Evolutionary conservation across 2,329 filamentous ascomycete genomes (phyloP).

Genomic region (Pestalotiopsis sp.): DNA sequence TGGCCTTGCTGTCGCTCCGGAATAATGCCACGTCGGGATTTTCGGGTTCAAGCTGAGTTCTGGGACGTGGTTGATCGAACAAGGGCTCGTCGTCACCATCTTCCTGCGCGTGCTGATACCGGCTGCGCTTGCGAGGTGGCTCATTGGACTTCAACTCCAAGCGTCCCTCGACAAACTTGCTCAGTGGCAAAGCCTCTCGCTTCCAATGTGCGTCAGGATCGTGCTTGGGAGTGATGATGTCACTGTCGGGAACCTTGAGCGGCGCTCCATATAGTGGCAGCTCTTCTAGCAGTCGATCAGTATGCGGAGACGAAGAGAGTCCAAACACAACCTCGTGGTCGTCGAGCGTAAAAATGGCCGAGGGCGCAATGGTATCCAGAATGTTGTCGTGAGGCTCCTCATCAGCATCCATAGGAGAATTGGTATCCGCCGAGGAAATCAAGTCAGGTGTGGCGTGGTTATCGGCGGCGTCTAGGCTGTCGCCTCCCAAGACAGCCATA

Average conservation of each 20-base stretch:
- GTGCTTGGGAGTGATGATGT: slow-evolving; percentile 57
- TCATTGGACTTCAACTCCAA: slow-evolving; percentile 69
- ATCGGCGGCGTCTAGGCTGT: slow-evolving; percentile 32
- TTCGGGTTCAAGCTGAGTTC: slow-evolving; percentile 61
- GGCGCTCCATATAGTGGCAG: slow-evolving; percentile 77
- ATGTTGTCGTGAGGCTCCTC: slow-evolving; percentile 36
- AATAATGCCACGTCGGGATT: slow-evolving; percentile 84
- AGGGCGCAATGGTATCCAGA: slow-evolving; percentile 62
- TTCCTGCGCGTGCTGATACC: slow-evolving; percentile 81
- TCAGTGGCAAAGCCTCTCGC: slow-evolving; percentile 77
- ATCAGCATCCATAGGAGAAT: slow-evolving; percentile 51
- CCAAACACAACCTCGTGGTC: slow-evolving; percentile 82
- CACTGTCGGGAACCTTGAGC: slow-evolving; percentile 58
- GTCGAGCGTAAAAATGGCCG: slow-evolving; percentile 80
- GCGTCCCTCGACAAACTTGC: slow-evolving; percentile 82
- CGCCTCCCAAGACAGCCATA: slow-evolving; percentile 31
- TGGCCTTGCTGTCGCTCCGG: slow-evolving; percentile 83
- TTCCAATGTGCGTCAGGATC: slow-evolving; percentile 74
- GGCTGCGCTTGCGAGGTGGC: slow-evolving; percentile 74
- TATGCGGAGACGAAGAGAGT: slow-evolving; percentile 71
- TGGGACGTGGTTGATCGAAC: slow-evolving; percentile 32
- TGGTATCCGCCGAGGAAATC: slow-evolving; percentile 63
- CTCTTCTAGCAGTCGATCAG: slow-evolving; percentile 77
- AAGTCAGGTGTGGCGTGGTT: slow-evolving; percentile 67
- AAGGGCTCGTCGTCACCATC: slow-evolving; percentile 55